Conservation (phyloP, 768 basidiomycete genomes). For the Gyrodon lividus region DNA sequence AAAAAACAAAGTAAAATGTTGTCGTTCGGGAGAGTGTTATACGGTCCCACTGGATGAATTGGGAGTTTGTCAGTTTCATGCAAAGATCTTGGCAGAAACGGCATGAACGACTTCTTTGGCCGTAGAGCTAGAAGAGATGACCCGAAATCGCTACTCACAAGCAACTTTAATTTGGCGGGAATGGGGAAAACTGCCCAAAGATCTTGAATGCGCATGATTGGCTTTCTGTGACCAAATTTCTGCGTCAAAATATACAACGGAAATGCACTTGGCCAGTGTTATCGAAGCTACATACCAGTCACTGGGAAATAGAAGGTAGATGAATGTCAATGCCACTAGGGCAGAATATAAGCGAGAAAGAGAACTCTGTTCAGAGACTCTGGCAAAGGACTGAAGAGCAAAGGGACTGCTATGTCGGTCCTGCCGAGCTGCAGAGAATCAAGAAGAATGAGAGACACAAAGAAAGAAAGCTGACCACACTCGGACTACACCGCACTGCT, state of each 20-base stretch:
- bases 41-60: slow-evolving; percentile 55
- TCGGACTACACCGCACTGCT: background rate
- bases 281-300: background rate
- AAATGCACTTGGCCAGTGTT: background rate
- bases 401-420: slow-evolving; percentile 30
- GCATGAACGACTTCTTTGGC: background rate
- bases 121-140: background rate
- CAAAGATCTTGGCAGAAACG: background rate
- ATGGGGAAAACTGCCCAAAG: slow-evolving; percentile 38
- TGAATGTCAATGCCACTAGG: slow-evolving; percentile 45
- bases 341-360: slow-evolving; percentile 26
- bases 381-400: slow-evolving; percentile 8
- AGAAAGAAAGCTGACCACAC: slow-evolving; percentile 6
- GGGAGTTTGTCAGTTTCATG: background rate
- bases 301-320: slow-evolving; percentile 1
- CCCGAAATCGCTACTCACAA: slow-evolving; percentile 38
- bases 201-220: slow-evolving; percentile 41
- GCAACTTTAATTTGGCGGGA: slow-evolving; percentile 41
- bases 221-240: background rate
- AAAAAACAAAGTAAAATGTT: slow-evolving; percentile 63
- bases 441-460: slow-evolving; percentile 25
- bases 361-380: slow-evolving; percentile 27
- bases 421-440: slow-evolving; percentile 33
- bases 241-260: background rate
- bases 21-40: slow-evolving; percentile 69